Evolutionary conservation across 176 grass and related monocot species (phyloP).

Genomic region (Oryza brachyantha): DNA sequence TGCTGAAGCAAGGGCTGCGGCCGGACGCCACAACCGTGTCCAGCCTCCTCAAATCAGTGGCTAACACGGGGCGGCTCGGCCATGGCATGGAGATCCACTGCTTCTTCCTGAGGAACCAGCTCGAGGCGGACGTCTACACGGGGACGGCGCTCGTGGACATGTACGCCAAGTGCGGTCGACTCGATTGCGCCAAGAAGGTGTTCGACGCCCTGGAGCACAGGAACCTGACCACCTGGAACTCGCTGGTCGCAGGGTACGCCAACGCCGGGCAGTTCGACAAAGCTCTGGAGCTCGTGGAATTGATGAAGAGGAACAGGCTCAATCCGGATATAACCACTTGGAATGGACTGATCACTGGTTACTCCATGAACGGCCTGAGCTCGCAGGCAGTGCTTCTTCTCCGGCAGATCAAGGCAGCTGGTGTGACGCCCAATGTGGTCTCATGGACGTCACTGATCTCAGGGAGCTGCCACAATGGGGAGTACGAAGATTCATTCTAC

Average conservation of each 20-base stretch:
- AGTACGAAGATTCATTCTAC: slow-evolving; percentile 51
- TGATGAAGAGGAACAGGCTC: slow-evolving; percentile 58
- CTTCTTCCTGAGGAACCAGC: slow-evolving; percentile 52
- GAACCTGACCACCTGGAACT: slow-evolving; percentile 83
- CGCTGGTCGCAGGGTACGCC: slow-evolving; percentile 60
- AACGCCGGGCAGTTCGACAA: slow-evolving; percentile 38
- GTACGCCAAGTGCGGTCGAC: slow-evolving; percentile 63
- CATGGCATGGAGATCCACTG: slow-evolving; percentile 61
- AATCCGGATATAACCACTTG: slow-evolving; percentile 76
- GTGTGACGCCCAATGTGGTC: slow-evolving; percentile 57
- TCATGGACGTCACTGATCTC: slow-evolving; percentile 78
- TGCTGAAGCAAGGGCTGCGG: slow-evolving; percentile 40
- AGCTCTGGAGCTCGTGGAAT: slow-evolving; percentile 54
- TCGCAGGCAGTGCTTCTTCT: slow-evolving; percentile 62
- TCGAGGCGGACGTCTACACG: slow-evolving; percentile 52
- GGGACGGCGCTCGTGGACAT: slow-evolving; percentile 70
- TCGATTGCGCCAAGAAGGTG: slow-evolving; percentile 53
- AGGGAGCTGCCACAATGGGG: slow-evolving; percentile 59
- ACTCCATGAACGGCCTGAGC: slow-evolving; percentile 51
- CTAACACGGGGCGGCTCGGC: slow-evolving; percentile 35
- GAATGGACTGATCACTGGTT: slow-evolving; percentile 81
- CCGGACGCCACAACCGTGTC: slow-evolving; percentile 57
- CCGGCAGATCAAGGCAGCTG: slow-evolving; percentile 57
- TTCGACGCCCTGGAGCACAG: slow-evolving; percentile 52
- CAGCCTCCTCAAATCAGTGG: slow-evolving; percentile 61